Percentiles rank a stretch among this genome's conserved stretches.
These are phyloP conservation scores for Gracilaria caudata DNA, from an alignment of 23 red algal species.

Conservation along the genomic window DNA sequence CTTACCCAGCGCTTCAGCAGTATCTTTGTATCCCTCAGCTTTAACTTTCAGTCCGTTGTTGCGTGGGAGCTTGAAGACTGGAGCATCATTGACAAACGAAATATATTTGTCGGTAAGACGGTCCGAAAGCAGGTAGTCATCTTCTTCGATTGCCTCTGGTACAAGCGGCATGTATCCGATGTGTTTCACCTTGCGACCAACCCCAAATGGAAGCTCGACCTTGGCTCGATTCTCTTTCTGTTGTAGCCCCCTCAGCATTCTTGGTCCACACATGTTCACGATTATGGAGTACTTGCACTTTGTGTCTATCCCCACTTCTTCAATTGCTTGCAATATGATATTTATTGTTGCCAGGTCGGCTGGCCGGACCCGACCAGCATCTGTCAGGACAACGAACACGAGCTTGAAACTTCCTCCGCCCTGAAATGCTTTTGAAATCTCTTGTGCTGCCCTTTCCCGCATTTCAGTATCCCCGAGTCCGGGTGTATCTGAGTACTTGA, in stretches of 20 bases:
- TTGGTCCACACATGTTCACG: constrained; percentile 7
- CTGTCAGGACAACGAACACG: neutral
- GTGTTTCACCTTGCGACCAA: neutral
- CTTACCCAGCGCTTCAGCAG: neutral
- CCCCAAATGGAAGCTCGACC: neutral
- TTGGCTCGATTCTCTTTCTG: neutral
- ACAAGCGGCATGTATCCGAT: neutral
- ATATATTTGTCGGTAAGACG: neutral
- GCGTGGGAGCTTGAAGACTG: neutral
- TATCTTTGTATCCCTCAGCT: neutral
- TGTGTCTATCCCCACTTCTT: neutral
- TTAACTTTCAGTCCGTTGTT: neutral
- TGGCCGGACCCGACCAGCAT: neutral
- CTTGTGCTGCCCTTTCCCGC: neutral
- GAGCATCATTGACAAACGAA: neutral
- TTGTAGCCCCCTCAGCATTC: neutral
- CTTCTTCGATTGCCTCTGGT: neutral
- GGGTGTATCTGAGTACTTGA: constrained; percentile 9
- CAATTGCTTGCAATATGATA: neutral
- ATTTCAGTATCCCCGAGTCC: constrained; percentile 10
- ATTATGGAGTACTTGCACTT: constrained; percentile 1
- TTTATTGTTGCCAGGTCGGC: neutral
- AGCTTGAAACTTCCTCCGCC: neutral
- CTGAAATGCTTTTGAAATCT: neutral
- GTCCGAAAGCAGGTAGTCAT: neutral